Percentiles rank a stretch among this genome's conserved stretches.
These are phyloP conservation scores for Raddia guianensis DNA, from an alignment of 176 grass and related monocot species.

Conservation along the genomic window DNA sequence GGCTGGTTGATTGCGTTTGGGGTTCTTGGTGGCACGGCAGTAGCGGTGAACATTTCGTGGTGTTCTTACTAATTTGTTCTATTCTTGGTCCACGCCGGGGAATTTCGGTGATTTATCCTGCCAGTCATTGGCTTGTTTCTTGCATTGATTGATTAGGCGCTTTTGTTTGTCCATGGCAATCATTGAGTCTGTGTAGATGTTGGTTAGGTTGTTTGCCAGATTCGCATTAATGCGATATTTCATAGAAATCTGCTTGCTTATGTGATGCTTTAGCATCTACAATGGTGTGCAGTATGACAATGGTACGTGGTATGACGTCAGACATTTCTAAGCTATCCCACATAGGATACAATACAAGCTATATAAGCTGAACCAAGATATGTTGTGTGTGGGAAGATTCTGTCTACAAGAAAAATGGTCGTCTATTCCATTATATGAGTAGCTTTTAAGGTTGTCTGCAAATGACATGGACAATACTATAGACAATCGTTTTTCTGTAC, in stretches of 20 bases:
- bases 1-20: conserved; percentile 8
- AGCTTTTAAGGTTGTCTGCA: too few relatives aligned
- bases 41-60: not conserved
- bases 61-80: not conserved
- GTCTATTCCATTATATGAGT: too few relatives aligned
- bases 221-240: not conserved
- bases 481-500: too few relatives aligned
- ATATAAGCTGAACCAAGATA: too few relatives aligned
- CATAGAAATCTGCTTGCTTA: not conserved
- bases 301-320: too few relatives aligned
- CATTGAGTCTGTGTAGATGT: not conserved
- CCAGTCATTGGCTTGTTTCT: conserved; percentile 1
- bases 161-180: not conserved
- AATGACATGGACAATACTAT: too few relatives aligned
- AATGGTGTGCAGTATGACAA: too few relatives aligned
- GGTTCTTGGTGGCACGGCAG: conserved; percentile 4
- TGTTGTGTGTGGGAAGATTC: too few relatives aligned
- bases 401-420: too few relatives aligned
- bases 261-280: not conserved
- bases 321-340: too few relatives aligned
- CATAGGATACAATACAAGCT: too few relatives aligned
- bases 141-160: not conserved
- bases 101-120: not conserved
- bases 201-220: not conserved
- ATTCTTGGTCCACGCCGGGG: not conserved